Percentiles rank a stretch among this genome's conserved stretches.
Evolutionary conservation across 257 asterid genomes (phyloP).

Genomic region (Galeopsis tetrahit): DNA sequence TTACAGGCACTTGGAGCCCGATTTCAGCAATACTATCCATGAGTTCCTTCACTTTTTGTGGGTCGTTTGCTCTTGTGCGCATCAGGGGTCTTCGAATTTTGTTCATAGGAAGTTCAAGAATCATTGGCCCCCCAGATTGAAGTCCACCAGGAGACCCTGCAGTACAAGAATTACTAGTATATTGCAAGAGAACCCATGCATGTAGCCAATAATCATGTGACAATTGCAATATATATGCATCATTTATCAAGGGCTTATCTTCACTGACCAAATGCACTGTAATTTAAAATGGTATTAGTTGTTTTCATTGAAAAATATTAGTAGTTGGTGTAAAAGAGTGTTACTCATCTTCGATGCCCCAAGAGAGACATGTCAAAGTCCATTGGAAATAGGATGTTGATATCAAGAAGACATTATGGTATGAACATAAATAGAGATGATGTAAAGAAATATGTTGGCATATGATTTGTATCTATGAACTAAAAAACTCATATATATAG

Average conservation of each 20-base stretch:
- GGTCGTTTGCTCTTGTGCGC: conserved; percentile 89
- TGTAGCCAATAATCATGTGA: not conserved
- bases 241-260: too few relatives aligned
- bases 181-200: not conserved
- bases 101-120: conserved; percentile 86
- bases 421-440: not conserved
- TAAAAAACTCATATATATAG: not conserved
- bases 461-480: not conserved
- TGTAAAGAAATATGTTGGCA: not conserved
- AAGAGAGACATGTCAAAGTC: not conserved
- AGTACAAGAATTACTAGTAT: conserved; percentile 6
- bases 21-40: conserved; percentile 80
- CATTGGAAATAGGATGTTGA: not conserved
- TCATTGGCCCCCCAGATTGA: conserved; percentile 71
- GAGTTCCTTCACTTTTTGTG: conserved; percentile 74
- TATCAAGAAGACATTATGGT: not conserved
- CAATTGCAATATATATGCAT: not conserved
- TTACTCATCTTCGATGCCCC: too few relatives aligned
- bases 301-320: too few relatives aligned
- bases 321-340: too few relatives aligned
- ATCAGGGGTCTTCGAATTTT: conserved; percentile 84
- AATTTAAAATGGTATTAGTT: too few relatives aligned
- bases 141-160: conserved; percentile 67
- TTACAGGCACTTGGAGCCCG: conserved; percentile 99
- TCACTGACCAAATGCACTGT: too few relatives aligned